phyloP scores from a whole-genome alignment of 2,329 filamentous ascomycete genomes.

The Calonectria crousiana region DNA sequence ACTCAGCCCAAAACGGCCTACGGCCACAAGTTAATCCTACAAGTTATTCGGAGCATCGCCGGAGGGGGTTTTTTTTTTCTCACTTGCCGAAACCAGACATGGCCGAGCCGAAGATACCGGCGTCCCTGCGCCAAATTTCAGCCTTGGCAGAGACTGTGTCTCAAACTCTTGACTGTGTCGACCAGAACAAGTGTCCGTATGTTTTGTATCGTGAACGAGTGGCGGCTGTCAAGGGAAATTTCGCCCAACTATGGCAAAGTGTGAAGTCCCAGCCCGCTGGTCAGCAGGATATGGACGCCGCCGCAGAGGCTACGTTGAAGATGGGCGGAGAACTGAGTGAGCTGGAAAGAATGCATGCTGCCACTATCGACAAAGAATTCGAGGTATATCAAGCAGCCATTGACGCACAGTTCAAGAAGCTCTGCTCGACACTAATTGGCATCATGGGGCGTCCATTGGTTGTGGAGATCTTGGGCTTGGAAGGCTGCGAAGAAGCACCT shows the following conservation, averaged over 20 bases:
- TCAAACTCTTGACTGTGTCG: neutral
- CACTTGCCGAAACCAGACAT: neutral
- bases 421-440: neutral
- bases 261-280: neutral
- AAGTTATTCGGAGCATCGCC: neutral
- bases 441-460: neutral
- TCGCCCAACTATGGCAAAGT: neutral
- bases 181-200: neutral
- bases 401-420: neutral
- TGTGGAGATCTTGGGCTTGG: neutral
- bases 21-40: neutral
- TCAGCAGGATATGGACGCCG: neutral
- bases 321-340: constrained; percentile 2
- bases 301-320: neutral
- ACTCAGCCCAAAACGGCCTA: neutral
- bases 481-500: neutral
- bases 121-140: constrained; percentile 3
- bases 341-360: neutral
- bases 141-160: neutral
- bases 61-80: neutral
- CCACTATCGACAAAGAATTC: neutral
- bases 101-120: neutral
- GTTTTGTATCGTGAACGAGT: neutral
- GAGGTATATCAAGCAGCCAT: neutral
- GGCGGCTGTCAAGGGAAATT: neutral